phyloP scores from a whole-genome alignment of 2,329 filamentous ascomycete species.

The Exophiala sideris region DNA sequence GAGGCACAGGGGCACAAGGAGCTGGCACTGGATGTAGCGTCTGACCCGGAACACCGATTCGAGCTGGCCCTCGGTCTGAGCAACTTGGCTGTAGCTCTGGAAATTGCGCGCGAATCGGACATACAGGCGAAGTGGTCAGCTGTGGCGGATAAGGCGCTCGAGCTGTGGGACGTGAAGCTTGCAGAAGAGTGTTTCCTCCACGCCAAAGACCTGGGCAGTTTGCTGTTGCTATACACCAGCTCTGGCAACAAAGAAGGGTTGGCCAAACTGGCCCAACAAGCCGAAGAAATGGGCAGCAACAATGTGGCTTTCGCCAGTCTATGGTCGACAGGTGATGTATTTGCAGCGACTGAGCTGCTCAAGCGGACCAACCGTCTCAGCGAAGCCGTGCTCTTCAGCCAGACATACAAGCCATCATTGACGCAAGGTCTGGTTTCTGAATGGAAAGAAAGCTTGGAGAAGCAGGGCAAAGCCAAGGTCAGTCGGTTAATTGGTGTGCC shows the following conservation, averaged over 20 bases:
- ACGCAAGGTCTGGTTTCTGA: slow-evolving; percentile 63
- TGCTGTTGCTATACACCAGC: slow-evolving; percentile 83
- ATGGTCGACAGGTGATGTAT: slow-evolving; percentile 81
- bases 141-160: slow-evolving; percentile 85
- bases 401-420: slow-evolving; percentile 88
- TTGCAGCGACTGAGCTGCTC: slow-evolving; percentile 76
- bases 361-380: slow-evolving; percentile 73
- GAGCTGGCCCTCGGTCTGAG: slow-evolving; percentile 81
- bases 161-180: slow-evolving; percentile 79
- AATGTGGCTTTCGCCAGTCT: slow-evolving; percentile 90
- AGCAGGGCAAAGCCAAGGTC: slow-evolving; percentile 79
- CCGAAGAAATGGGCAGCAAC: slow-evolving; percentile 72
- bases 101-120: slow-evolving; percentile 77
- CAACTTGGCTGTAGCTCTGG: slow-evolving; percentile 78
- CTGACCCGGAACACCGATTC: slow-evolving; percentile 93
- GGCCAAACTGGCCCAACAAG: slow-evolving; percentile 67
- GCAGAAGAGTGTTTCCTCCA: slow-evolving; percentile 91
- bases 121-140: slow-evolving; percentile 98
- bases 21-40: slow-evolving; percentile 87
- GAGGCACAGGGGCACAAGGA: slow-evolving; percentile 98
- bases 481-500: slow-evolving; percentile 79
- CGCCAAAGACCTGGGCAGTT: slow-evolving; percentile 83
- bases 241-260: slow-evolving; percentile 77
- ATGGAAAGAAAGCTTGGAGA: slow-evolving; percentile 84
- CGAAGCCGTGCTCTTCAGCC: slow-evolving; percentile 86